These are phyloP conservation scores for Aureobasidium melanogenum DNA, from an alignment of 2,329 filamentous ascomycete species.

Conservation along the genomic window DNA sequence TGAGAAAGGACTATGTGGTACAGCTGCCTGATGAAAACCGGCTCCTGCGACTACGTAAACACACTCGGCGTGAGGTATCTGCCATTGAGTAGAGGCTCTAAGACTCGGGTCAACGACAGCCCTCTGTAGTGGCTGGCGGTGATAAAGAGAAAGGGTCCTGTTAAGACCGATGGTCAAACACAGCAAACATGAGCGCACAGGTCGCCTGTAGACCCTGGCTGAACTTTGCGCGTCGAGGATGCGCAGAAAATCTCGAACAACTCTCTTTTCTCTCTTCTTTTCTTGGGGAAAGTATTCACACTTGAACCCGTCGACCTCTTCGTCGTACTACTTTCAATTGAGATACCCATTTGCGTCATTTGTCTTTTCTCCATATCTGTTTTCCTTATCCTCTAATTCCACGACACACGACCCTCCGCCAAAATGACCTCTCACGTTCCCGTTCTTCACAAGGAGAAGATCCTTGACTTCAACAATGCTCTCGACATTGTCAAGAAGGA, in stretches of 20 bases:
- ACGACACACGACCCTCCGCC: conserved; percentile 61
- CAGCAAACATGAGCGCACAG: background rate
- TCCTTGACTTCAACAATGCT: conserved; percentile 66
- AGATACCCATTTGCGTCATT: conserved; percentile 12
- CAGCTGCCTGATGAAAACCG: background rate
- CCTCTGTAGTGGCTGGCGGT: background rate
- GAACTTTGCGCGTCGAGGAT: background rate
- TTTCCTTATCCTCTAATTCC: background rate
- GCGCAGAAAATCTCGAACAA: conserved; percentile 11
- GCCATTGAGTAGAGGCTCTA: background rate
- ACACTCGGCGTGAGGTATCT: background rate
- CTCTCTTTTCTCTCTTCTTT: conserved; percentile 29
- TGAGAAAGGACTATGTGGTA: background rate
- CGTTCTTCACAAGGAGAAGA: conserved; percentile 41
- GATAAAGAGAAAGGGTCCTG: conserved; percentile 1
- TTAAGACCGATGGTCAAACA: conserved; percentile 5
- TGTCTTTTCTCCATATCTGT: conserved; percentile 10
- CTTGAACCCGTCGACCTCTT: conserved; percentile 14
- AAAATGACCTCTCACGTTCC: conserved; percentile 40
- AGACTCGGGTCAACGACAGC: background rate
- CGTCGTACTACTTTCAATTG: conserved; percentile 10
- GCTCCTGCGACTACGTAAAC: background rate
- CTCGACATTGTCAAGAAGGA: conserved; percentile 68
- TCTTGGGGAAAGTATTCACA: conserved; percentile 38
- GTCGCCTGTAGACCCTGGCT: background rate